Conservation (phyloP, 306 rosid species). For the Heteromeles arbutifolia region DNA sequence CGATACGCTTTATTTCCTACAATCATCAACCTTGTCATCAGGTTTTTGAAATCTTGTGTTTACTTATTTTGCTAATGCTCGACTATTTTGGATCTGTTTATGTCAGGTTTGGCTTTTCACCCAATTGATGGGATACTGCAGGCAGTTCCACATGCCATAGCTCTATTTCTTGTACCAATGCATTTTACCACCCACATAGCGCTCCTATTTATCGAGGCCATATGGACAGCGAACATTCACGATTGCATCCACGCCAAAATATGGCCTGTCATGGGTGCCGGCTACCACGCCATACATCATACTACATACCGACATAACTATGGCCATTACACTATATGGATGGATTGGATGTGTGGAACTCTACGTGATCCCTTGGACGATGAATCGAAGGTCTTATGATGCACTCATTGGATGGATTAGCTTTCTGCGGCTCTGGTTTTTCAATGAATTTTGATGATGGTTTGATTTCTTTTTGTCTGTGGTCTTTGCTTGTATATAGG, state of each 20-base stretch:
- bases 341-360: conserved; percentile 98
- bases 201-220: conserved; percentile 57
- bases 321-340: conserved; percentile 83
- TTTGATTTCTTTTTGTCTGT: neutral
- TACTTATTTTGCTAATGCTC: neutral
- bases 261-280: conserved; percentile 98
- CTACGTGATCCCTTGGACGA: conserved; percentile 64
- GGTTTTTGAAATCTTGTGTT: neutral
- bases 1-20: neutral
- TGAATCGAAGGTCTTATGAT: conserved; percentile 42
- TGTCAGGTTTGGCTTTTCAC: conserved; percentile 93
- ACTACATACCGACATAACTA: conserved; percentile 90
- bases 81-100: conserved; percentile 3
- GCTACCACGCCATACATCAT: conserved; percentile 94
- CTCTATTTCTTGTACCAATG: conserved; percentile 58
- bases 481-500: conserved; percentile 18
- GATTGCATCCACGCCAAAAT: conserved; percentile 71
- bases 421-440: neutral
- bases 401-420: neutral
- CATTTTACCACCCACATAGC: conserved; percentile 67
- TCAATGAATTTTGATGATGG: neutral
- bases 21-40: neutral
- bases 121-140: conserved; percentile 92
- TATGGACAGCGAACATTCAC: conserved; percentile 92
- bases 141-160: conserved; percentile 66